These are phyloP conservation scores for Sphagnum fallax DNA, from an alignment of 228 moss, liverwort and hornwort species.

Conservation along the genomic window DNA sequence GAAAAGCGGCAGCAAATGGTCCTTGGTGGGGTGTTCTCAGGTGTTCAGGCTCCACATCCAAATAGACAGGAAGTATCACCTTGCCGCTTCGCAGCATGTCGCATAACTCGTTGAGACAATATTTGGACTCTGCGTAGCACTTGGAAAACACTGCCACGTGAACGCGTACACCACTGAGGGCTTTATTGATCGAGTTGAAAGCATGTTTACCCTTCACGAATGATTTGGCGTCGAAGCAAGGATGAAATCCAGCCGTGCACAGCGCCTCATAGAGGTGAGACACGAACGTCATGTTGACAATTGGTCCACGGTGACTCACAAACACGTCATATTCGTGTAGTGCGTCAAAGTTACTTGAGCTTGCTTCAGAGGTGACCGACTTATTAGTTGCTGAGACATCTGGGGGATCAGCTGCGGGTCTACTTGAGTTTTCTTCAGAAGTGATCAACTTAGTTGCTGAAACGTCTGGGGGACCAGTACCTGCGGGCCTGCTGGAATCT, in stretches of 20 bases:
- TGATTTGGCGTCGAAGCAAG: constrained; percentile 21
- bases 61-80: constrained; percentile 20
- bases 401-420: too few species aligned
- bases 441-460: too few species aligned
- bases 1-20: background rate
- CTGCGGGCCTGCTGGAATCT: too few species aligned
- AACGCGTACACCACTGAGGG: constrained; percentile 15
- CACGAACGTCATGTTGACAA: constrained; percentile 19
- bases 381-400: too few species aligned
- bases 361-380: too few species aligned
- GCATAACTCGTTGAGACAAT: constrained; percentile 20
- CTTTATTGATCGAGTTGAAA: constrained; percentile 15
- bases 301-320: constrained; percentile 21
- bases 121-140: constrained; percentile 19
- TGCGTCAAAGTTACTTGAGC: background rate
- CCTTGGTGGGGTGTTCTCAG: constrained; percentile 5
- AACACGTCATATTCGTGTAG: constrained; percentile 27
- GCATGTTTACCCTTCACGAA: constrained; percentile 15
- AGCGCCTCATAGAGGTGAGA: constrained; percentile 28
- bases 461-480: too few species aligned
- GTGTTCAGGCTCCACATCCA: constrained; percentile 18
- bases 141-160: constrained; percentile 20
- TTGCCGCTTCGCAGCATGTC: constrained; percentile 15
- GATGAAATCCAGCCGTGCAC: constrained; percentile 15
- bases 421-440: too few species aligned